These are phyloP conservation scores for Hyparrhenia diplandra DNA, from an alignment of 176 grass and related monocot species.

Conservation along the genomic window DNA sequence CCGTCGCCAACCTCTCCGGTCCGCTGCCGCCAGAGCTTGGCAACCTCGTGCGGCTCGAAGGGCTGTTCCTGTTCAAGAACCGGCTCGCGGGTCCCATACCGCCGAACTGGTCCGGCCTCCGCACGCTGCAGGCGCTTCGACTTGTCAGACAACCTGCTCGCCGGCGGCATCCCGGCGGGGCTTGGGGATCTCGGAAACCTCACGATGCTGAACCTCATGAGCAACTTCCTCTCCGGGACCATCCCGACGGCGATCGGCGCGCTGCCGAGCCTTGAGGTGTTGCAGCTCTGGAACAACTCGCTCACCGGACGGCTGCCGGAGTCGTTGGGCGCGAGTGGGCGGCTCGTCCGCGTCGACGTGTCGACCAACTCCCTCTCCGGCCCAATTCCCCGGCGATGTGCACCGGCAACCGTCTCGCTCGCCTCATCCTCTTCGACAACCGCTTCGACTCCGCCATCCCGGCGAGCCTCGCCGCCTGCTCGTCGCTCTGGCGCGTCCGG, in stretches of 20 bases:
- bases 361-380: conserved; percentile 77
- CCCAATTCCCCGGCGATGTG: conserved; percentile 50
- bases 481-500: conserved; percentile 75
- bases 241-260: conserved; percentile 53
- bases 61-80: conserved; percentile 89
- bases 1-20: conserved; percentile 54
- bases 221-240: conserved; percentile 52
- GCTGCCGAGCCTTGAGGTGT: conserved; percentile 60
- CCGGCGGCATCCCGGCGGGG: conserved; percentile 45
- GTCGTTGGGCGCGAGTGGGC: conserved; percentile 39
- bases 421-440: conserved; percentile 90
- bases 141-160: conserved; percentile 71
- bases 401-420: conserved; percentile 41
- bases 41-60: conserved; percentile 32
- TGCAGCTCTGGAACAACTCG: conserved; percentile 97
- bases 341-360: conserved; percentile 67
- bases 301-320: conserved; percentile 55
- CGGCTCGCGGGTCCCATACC: conserved; percentile 53
- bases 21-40: conserved; percentile 45
- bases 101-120: conserved; percentile 25
- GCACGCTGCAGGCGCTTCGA: conserved; percentile 51
- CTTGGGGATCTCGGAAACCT: conserved; percentile 40
- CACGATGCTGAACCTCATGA: conserved; percentile 76
- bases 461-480: conserved; percentile 4
- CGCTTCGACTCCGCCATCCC: conserved; percentile 66